Evolutionary conservation across 208 protist species (phyloP), one percentile per base, ranked within the genome.

Genomic region (Acanthamoeba culbertsoni): DNA sequence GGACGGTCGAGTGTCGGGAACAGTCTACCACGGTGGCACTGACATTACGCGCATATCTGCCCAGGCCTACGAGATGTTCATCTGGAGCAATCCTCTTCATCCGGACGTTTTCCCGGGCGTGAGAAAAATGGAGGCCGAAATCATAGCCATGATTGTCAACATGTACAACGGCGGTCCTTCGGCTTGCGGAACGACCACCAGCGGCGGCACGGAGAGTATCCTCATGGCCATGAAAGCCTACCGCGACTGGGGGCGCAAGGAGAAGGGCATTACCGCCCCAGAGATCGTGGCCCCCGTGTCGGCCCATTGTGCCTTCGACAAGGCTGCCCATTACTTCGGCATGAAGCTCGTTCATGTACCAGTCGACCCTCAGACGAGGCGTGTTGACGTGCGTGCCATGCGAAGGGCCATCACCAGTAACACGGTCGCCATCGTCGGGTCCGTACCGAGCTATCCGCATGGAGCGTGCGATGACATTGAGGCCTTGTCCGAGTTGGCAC

Each of bases 101-200:
- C 96, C 96, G 26, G 97, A 98, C 86, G 96, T 99, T 26, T 99
- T 99, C 94, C 98, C 98, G 0, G 97, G 97, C 7, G 97, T 98
- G 55, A 97, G 98, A 84, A 99, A 99, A 94, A 99, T 99, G 97
- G 99, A 99, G 90, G 97, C 98, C 0, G 98, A 99, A 93, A 97
- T 99, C 23, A 98, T 99, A 20, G 96, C 97, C 37, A 99, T 99
- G 98, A 97, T 98, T 40, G 68, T 98, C 20, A 96, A 97, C 93
- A 98, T 99, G 98, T 98, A 98, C 94, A 97, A 99, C 91, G 98
- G 98, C 43, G 96, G 98, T 91, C 62, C 95, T 2, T 96, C 98
- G 65, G 96, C 97, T 0, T 99, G 98, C 96, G 99, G 99, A n/a
- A 96, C 96, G 12, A 95, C 99, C 7, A 99, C 99, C 0, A 98